Evolutionary conservation across 805 yeast species (phyloP).

Genomic region (Ogataea saltuana): DNA sequence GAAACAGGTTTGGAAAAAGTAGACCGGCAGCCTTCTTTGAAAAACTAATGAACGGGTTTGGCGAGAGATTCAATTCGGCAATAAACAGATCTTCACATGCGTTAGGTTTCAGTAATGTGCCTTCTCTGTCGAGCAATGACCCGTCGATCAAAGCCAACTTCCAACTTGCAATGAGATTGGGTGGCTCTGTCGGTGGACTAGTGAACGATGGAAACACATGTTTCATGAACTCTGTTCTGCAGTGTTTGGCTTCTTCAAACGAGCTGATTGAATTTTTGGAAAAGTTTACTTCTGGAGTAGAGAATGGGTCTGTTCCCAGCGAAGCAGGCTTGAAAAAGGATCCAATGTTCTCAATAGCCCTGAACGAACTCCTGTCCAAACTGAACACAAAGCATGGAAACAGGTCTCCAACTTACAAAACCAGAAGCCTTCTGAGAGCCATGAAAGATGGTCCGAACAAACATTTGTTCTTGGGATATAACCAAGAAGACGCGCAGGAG

Average conservation of each 20-base stretch:
- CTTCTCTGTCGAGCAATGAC: conserved; percentile 17
- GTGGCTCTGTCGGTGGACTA: conserved; percentile 83
- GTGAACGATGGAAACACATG: conserved; percentile 92
- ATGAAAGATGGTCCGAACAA: conserved; percentile 81
- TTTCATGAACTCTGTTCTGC: conserved; percentile 90
- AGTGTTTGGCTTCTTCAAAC: conserved; percentile 73
- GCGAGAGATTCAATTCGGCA: conserved; percentile 24
- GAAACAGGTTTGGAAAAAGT: conserved; percentile 6
- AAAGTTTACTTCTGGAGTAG: conserved; percentile 34
- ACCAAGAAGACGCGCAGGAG: conserved; percentile 97
- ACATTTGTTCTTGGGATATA: conserved; percentile 77
- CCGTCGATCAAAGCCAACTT: conserved; percentile 22
- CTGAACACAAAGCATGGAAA: conserved; percentile 57
- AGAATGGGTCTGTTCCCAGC: conserved; percentile 14
- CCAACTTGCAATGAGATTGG: conserved; percentile 50
- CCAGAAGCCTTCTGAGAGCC: conserved; percentile 57
- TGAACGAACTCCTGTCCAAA: conserved; percentile 52
- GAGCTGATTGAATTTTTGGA: conserved; percentile 59
- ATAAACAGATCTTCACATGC: conserved; percentile 20
- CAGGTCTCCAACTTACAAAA: conserved; percentile 59
- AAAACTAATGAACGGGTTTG: conserved; percentile 22
- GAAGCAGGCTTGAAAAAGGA: conserved; percentile 14
- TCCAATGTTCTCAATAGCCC: conserved; percentile 50
- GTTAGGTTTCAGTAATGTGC: conserved; percentile 15
- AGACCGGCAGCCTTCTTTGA: background rate